Percentiles rank a stretch among this genome's conserved stretches.
Conservation (phyloP, 2,329 filamentous ascomycete species). For the Leptoxyphium fumago region DNA sequence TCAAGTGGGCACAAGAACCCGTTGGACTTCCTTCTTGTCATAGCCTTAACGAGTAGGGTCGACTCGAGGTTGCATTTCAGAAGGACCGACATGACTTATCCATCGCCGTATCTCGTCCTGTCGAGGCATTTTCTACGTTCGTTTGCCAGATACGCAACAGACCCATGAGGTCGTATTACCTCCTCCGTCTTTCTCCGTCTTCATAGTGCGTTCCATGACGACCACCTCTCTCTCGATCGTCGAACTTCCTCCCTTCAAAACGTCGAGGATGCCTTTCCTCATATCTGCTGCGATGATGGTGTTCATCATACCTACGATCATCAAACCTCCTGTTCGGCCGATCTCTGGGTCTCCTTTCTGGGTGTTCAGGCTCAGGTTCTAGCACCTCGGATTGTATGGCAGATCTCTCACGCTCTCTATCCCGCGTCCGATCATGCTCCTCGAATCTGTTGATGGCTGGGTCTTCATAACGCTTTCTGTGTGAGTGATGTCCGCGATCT, state of each 20-base stretch:
- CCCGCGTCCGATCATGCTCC: conserved; percentile 11
- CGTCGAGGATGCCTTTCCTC: conserved; percentile 6
- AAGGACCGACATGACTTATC: too few species aligned
- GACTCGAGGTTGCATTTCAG: too few species aligned
- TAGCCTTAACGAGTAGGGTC: too few species aligned
- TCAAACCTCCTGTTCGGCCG: conserved; percentile 13
- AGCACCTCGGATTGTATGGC: not conserved
- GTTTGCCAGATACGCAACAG: too few species aligned
- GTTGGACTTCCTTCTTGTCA: too few species aligned
- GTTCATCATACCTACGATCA: conserved; percentile 14
- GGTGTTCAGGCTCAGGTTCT: conserved; percentile 1
- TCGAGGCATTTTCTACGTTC: too few species aligned
- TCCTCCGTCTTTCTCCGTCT: conserved; percentile 8
- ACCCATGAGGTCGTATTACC: conserved; percentile 7
- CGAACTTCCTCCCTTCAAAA: not conserved
- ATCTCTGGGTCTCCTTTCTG: conserved; percentile 1
- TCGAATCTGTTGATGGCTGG: conserved; percentile 1
- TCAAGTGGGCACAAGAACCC: too few species aligned
- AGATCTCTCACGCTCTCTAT: conserved; percentile 8
- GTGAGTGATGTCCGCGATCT: not conserved
- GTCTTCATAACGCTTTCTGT: not conserved
- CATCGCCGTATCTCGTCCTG: too few species aligned
- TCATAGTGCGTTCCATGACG: conserved; percentile 9
- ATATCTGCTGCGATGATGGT: conserved; percentile 9
- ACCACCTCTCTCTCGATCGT: not conserved